Base-by-base conservation (phyloP, 345 rosid species). In the Euphorbia peplus region DNA sequence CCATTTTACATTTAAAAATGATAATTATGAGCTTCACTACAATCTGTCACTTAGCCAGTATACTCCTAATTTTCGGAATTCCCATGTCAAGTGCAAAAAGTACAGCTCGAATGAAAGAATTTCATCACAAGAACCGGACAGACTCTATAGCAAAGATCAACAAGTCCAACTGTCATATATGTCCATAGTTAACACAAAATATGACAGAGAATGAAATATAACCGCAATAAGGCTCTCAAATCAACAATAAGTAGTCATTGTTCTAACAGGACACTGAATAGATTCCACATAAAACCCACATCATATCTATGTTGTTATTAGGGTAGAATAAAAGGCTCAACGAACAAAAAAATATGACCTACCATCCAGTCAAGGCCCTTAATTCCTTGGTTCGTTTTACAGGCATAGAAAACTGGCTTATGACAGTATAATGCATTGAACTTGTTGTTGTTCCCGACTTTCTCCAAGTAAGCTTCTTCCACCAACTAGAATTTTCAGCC, bases 341-440 rank as follows among this genome's bases (percentile, higher is more conserved):
- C 78, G 63, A 55, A 62, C n/a, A 48, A 74, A 78, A 13, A n/a
- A n/a, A n/a, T n/a, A n/a, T n/a, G n/a, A 66, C 85, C 54, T 84
- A 93, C 97, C 98, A 93, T 60, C 97, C 98, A 1, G 83, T 81
- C 75, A 93, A 78, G 79, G 93, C 91, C 76, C 89, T 89, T 53
- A 93, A 73, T 73, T 91, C 98, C 85, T 83, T 89, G 47, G 88
- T 88, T 77, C 96, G 91, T 69, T 85, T 89, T 14, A 88, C 89
- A 2, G 95, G 75, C 72, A 91, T 79, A 24, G 97, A 82, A 68
- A 81, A 82, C 69, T 74, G 82, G 29, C 84, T 75, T 68, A 88
- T 80, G 54, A 79, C 70, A 68, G 81, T 76, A 76, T 83, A 78
- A 29, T 64, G 44, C 47, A 83, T 82, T n/a, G 84, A 69, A 70